Evolutionary conservation across 768 basidiomycete species (phyloP).

Genomic region (Rhizopogon vulgaris): DNA sequence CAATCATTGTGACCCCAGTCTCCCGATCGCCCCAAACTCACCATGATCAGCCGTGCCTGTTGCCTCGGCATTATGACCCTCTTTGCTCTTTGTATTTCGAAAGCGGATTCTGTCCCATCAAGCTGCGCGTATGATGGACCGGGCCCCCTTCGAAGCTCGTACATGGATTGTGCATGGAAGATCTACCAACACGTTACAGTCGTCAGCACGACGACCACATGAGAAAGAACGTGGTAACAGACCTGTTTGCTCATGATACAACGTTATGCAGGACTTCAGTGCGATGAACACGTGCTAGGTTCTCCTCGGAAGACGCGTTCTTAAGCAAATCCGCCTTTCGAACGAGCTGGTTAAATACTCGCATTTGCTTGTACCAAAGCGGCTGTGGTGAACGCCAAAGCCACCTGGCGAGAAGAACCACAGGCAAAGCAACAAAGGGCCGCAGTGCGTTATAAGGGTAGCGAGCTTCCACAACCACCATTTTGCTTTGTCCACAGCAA

Average conservation of each 20-base stretch:
- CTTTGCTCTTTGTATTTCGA: slow-evolving; percentile 18
- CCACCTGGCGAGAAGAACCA: not conserved
- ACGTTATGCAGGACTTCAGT: too few relatives aligned
- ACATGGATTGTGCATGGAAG: slow-evolving; percentile 7
- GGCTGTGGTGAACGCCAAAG: slow-evolving; percentile 1
- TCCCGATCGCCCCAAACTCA: not conserved
- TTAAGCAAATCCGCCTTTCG: not conserved
- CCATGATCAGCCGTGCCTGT: slow-evolving; percentile 18
- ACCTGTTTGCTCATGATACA: not conserved
- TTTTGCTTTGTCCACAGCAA: not conserved
- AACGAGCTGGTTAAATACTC: not conserved
- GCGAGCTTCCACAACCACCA: not conserved
- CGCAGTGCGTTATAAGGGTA: not conserved
- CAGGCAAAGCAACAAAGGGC: not conserved
- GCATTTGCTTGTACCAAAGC: not conserved
- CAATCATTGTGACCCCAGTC: not conserved
- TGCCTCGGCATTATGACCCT: slow-evolving; percentile 13
- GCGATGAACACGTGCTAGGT: too few relatives aligned
- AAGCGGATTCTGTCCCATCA: slow-evolving; percentile 10
- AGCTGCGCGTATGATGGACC: slow-evolving; percentile 1
- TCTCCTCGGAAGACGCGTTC: not conserved
- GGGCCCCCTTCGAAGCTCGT: slow-evolving; percentile 8
- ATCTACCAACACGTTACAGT: slow-evolving; percentile 7
- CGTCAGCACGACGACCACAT: not conserved
- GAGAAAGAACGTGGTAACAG: not conserved